These are phyloP conservation scores for Bipolaris cookei DNA, from an alignment of 2,329 filamentous ascomycete genomes.

Conservation along the genomic window DNA sequence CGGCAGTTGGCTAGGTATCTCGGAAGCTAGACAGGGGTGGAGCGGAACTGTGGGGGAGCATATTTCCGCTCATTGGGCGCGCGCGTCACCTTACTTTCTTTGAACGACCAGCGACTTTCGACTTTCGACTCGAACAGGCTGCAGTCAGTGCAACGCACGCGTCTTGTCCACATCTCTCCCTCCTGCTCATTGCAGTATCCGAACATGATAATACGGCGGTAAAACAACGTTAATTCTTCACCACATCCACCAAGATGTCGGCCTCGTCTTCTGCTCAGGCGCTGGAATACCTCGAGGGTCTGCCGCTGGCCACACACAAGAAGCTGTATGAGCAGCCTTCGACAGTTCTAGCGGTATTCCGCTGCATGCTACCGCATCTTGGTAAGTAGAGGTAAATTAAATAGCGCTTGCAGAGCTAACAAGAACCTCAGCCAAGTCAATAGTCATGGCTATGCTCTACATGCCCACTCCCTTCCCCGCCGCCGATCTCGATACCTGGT, in stretches of 20 bases:
- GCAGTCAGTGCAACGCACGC: constrained; percentile 18
- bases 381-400: constrained; percentile 58
- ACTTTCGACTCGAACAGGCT: constrained; percentile 11
- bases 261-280: constrained; percentile 64
- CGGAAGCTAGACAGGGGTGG: constrained; percentile 30
- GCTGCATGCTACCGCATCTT: constrained; percentile 93
- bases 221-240: constrained; percentile 5
- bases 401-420: constrained; percentile 3
- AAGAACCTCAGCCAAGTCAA: constrained; percentile 74
- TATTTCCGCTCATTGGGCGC: constrained; percentile 32
- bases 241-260: constrained; percentile 56
- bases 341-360: constrained; percentile 91
- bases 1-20: constrained; percentile 22
- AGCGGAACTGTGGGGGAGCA: constrained; percentile 24
- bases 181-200: neutral
- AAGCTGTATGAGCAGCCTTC: constrained; percentile 96
- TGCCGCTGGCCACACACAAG: constrained; percentile 86
- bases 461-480: constrained; percentile 80
- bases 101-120: constrained; percentile 7
- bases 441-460: constrained; percentile 95
- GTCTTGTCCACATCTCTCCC: constrained; percentile 11
- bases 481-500: constrained; percentile 84
- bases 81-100: constrained; percentile 31
- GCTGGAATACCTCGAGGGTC: constrained; percentile 91
- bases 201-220: constrained; percentile 46